Percentiles rank a stretch among this genome's conserved stretches.
Conservation (phyloP, 768 basidiomycete genomes). For the Mycena floridula region DNA sequence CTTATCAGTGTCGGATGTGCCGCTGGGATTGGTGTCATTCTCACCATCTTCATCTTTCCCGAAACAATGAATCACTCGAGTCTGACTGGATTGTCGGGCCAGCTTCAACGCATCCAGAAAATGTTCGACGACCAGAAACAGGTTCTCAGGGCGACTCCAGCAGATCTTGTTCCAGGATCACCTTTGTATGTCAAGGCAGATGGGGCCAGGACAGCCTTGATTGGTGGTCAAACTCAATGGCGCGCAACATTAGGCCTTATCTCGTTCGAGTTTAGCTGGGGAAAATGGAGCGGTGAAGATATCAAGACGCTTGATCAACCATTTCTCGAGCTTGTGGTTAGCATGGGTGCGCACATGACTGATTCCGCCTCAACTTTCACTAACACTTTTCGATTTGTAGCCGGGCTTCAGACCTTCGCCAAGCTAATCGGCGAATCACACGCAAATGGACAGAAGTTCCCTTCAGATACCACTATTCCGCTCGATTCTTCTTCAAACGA, state of each 20-base stretch:
- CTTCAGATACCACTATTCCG: slow-evolving; percentile 3
- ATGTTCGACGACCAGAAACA: slow-evolving; percentile 9
- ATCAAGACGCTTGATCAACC: slow-evolving; percentile 29
- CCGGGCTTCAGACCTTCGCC: slow-evolving; percentile 25
- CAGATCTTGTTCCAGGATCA: slow-evolving; percentile 14
- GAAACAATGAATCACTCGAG: slow-evolving; percentile 40
- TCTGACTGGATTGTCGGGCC: slow-evolving; percentile 21
- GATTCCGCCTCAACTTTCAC: not conserved
- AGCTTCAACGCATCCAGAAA: slow-evolving; percentile 26
- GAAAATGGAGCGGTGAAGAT: slow-evolving; percentile 40
- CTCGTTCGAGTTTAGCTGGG: slow-evolving; percentile 36
- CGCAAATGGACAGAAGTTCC: slow-evolving; percentile 18
- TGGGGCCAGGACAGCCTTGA: slow-evolving; percentile 12
- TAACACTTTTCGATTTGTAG: slow-evolving; percentile 10
- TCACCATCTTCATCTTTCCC: slow-evolving; percentile 45
- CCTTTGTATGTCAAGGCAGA: slow-evolving; percentile 15
- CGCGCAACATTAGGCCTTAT: slow-evolving; percentile 26
- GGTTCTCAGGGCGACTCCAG: slow-evolving; percentile 14
- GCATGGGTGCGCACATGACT: slow-evolving; percentile 23
- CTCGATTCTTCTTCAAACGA: slow-evolving; percentile 17
- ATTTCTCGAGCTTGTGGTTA: slow-evolving; percentile 25
- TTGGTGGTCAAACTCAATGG: slow-evolving; percentile 24
- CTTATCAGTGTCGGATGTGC: slow-evolving; percentile 40
- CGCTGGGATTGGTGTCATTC: slow-evolving; percentile 40
- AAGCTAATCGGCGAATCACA: slow-evolving; percentile 19